A percentile compares a stretch with the other conserved stretches of the same genome.
These are phyloP conservation scores for Lophium mytilinum DNA, from an alignment of 495 filamentous ascomycete genomes.

Conservation along the genomic window DNA sequence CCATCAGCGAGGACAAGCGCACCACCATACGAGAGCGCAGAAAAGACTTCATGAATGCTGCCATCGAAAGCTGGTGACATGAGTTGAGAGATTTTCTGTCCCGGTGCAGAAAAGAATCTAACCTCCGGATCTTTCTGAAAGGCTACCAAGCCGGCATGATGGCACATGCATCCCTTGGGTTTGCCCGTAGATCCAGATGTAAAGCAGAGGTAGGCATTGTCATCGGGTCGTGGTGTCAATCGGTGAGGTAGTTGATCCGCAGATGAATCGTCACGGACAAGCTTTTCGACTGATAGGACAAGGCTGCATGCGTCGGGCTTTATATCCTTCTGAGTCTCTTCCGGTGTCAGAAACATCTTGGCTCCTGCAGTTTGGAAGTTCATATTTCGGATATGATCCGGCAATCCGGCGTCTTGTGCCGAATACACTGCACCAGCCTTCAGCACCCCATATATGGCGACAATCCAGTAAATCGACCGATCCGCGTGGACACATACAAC, in stretches of 20 bases:
- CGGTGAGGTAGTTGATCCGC: background rate
- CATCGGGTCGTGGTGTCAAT: background rate
- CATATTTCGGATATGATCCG: background rate
- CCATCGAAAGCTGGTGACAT: conserved; percentile 33
- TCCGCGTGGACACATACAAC: background rate
- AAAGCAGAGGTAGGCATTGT: background rate
- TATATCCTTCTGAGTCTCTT: background rate
- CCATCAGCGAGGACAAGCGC: conserved; percentile 28
- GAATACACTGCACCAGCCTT: background rate
- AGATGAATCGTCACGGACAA: background rate
- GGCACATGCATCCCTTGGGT: background rate
- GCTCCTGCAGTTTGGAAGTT: background rate
- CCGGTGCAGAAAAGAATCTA: background rate
- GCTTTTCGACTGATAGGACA: background rate
- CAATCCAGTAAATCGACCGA: background rate
- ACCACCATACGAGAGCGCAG: conserved; percentile 34
- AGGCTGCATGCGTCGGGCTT: background rate
- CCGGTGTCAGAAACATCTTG: background rate
- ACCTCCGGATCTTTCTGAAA: background rate
- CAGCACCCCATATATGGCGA: background rate
- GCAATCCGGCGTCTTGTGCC: background rate
- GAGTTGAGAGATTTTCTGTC: background rate
- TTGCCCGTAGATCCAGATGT: background rate
- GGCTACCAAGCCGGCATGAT: background rate
- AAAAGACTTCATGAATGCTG: conserved; percentile 36